A percentile compares a stretch with the other conserved stretches of the same genome.
These are phyloP conservation scores for Pythium dissotocum DNA, from an alignment of 352 stramenopile species.

Conservation along the genomic window DNA sequence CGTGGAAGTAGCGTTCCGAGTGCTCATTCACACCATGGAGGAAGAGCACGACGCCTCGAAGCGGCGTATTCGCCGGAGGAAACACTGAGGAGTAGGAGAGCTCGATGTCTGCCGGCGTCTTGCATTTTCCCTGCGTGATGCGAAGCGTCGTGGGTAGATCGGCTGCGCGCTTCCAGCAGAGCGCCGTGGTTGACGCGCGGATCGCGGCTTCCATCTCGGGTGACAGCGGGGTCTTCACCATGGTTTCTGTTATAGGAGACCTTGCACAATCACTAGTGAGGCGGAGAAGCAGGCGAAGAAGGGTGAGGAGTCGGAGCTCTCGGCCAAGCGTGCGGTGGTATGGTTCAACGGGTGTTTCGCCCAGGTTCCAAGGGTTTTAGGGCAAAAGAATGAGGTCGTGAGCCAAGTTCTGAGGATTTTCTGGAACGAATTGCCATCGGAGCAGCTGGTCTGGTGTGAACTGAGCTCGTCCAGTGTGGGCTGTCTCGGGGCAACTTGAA, in stretches of 20 bases:
- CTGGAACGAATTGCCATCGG: too few relatives aligned
- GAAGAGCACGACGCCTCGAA: conserved; percentile 35
- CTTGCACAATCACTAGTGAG: too few relatives aligned
- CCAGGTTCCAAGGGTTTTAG: too few relatives aligned
- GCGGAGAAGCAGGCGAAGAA: too few relatives aligned
- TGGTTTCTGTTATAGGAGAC: not conserved
- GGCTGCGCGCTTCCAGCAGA: conserved; percentile 21
- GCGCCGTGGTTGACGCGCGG: conserved; percentile 10
- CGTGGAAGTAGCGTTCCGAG: conserved; percentile 24
- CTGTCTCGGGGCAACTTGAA: too few relatives aligned
- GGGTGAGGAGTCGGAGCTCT: too few relatives aligned
- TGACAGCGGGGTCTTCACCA: conserved; percentile 1
- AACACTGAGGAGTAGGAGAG: conserved; percentile 27
- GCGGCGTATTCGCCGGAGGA: conserved; percentile 6
- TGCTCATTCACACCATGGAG: conserved; percentile 26
- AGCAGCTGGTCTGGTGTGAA: too few relatives aligned
- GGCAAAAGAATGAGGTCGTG: too few relatives aligned
- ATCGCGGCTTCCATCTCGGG: conserved; percentile 4
- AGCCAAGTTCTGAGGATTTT: too few relatives aligned
- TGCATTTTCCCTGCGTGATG: not conserved
- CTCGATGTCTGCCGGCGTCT: not conserved
- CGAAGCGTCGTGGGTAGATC: conserved; percentile 18
- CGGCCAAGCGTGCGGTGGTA: too few relatives aligned
- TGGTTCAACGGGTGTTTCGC: too few relatives aligned
- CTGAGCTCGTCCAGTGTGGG: too few relatives aligned